Percentiles rank a stretch among this genome's conserved stretches.
Evolutionary conservation across 306 rosid genomes (phyloP).

Genomic region (Glycine latifolia): DNA sequence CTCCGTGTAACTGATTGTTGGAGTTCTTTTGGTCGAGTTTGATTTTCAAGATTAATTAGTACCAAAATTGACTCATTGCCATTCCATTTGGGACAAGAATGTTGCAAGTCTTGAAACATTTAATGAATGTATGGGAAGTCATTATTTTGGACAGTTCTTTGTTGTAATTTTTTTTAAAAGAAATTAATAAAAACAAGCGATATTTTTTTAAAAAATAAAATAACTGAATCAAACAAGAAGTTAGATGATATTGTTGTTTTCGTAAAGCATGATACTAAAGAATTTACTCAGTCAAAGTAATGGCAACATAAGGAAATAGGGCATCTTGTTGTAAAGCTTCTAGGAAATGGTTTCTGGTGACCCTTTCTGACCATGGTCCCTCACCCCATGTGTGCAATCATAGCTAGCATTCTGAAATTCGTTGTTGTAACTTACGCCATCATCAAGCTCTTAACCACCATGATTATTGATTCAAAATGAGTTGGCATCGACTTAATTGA

Average conservation of each 20-base stretch:
- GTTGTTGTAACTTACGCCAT: conserved; percentile 29
- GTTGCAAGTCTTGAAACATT: not conserved
- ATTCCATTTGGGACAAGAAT: not conserved
- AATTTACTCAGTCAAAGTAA: not conserved
- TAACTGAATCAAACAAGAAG: not conserved
- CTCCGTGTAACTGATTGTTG: not conserved
- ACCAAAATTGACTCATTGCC: not conserved
- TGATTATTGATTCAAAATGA: conserved; percentile 40
- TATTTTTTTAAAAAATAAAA: not conserved
- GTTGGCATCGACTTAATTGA: conserved; percentile 43
- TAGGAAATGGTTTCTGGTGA: not conserved
- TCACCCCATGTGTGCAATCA: conserved; percentile 21
- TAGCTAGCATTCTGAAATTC: conserved; percentile 27
- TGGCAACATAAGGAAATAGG: not conserved
- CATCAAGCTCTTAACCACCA: conserved; percentile 56
- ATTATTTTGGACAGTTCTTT: not conserved
- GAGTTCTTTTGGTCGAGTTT: not conserved
- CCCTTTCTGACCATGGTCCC: conserved; percentile 15
- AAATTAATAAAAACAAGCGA: not conserved
- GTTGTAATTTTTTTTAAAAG: not conserved
- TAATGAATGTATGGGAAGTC: not conserved
- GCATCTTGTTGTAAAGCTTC: not conserved
- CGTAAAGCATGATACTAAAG: not conserved
- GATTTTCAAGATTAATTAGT: not conserved
- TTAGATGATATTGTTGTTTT: not conserved